Conservation (phyloP, 2,329 filamentous ascomycete species). For the Dactylonectria macrodidyma region DNA sequence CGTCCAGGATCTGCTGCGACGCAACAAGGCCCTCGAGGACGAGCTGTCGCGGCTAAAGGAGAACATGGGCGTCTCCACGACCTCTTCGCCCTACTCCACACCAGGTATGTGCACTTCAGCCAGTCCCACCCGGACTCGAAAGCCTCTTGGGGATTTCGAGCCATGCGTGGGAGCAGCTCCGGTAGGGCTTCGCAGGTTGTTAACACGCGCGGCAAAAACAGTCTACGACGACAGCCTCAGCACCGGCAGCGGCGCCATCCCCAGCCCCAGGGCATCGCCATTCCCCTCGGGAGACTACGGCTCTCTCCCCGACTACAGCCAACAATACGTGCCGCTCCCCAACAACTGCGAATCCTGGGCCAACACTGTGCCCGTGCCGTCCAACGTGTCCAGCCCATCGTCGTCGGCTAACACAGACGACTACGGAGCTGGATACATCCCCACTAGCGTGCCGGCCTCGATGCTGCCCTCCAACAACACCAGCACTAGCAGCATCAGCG, state of each 20-base stretch:
- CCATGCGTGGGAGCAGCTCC: no score
- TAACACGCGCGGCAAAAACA: constrained; percentile 39
- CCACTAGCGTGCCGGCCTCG: constrained; percentile 63
- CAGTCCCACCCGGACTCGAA: not conserved
- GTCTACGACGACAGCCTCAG: constrained; percentile 61
- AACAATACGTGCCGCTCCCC: no score
- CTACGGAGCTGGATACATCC: constrained; percentile 62
- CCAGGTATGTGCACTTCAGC: constrained; percentile 53
- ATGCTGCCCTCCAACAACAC: constrained; percentile 56
- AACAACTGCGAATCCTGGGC: no score
- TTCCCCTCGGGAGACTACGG: no score
- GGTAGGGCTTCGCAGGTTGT: not conserved
- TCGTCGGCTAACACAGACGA: constrained; percentile 65
- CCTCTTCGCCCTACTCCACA: no score
- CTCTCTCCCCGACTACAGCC: no score
- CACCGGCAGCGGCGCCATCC: constrained; percentile 55
- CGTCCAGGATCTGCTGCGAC: constrained; percentile 66
- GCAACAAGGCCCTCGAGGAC: constrained; percentile 68
- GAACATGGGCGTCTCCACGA: constrained; percentile 59
- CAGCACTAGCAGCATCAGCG: constrained; percentile 48
- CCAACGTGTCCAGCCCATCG: constrained; percentile 67
- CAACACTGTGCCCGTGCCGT: constrained; percentile 61
- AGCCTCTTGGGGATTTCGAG: no score
- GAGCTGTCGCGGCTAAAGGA: constrained; percentile 64
- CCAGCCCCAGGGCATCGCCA: constrained; percentile 62